Conservation (phyloP, 352 stramenopile species). For the Phytophthora sp. region DNA sequence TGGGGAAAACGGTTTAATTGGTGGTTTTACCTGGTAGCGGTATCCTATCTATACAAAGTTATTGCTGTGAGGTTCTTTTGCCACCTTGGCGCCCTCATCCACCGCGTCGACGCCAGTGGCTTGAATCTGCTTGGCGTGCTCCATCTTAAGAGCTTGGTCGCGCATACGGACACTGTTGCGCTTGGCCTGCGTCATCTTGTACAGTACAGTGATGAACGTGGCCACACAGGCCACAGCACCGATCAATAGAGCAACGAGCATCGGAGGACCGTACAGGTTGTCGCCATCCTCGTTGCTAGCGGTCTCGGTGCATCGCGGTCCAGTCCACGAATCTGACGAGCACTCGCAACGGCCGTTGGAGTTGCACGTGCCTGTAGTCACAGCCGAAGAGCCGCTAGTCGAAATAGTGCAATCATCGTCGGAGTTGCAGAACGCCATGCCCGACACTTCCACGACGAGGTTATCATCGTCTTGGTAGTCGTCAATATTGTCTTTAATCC, state of each 20-base stretch:
- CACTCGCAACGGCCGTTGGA: conserved; percentile 40
- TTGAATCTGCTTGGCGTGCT: conserved; percentile 34
- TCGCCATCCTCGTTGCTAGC: conserved; percentile 25
- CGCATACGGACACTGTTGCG: conserved; percentile 20
- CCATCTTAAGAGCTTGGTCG: conserved; percentile 28
- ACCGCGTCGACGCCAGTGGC: conserved; percentile 25
- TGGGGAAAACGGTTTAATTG: conserved; percentile 24
- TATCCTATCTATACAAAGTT: conserved; percentile 52
- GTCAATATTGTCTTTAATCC: conserved; percentile 65
- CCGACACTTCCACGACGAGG: conserved; percentile 44
- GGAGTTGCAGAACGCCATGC: conserved; percentile 49
- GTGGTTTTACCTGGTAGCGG: conserved; percentile 6
- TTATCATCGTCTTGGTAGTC: conserved; percentile 62
- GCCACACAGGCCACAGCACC: conserved; percentile 18
- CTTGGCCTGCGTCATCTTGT: conserved; percentile 38
- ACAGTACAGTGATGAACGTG: conserved; percentile 22
- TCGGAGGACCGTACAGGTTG: conserved; percentile 33
- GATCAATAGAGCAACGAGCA: conserved; percentile 31
- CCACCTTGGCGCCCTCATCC: conserved; percentile 26
- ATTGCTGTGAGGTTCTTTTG: conserved; percentile 38
- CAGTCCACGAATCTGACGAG: conserved; percentile 44
- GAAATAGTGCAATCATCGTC: conserved; percentile 61
- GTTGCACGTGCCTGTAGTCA: conserved; percentile 44
- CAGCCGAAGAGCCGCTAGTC: conserved; percentile 21
- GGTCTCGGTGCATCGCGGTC: conserved; percentile 53